Evolutionary conservation across 495 filamentous ascomycete species (phyloP), one percentile per base, ranked within the genome.

Genomic region (Podospora anserina): DNA sequence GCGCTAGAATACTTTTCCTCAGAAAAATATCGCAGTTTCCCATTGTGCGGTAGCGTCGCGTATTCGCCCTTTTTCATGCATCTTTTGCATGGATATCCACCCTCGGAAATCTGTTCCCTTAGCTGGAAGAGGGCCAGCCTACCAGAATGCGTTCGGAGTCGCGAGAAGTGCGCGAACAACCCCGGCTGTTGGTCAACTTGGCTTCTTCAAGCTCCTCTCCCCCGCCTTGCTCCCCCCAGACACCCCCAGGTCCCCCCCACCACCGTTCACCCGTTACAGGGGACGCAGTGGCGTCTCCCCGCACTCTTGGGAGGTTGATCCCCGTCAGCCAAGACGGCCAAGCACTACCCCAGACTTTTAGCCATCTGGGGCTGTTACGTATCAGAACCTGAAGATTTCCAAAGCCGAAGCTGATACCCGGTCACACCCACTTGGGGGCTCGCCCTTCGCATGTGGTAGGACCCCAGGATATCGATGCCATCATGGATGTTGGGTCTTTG

Each of bases 291-390:
- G 28, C 54, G 26, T 34, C 26, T 64, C 71, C 69, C 71, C 71
- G 69, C 71, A 71, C 26, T 63, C 23, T 49, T 20, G 20, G 57
- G 39, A 0, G 39, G 23, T 15, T 53, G 39, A 63, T 30, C 56
- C 30, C 44, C 55, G 66, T 69, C 66, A 67, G 64, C 69, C 71
- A 73, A 73, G 71, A 44, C 5, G 39, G 39, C 61, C 61, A 69
- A 66, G 39, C 20, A 26, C 18, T 18, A n/a, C 30, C 55, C 62
- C 61, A 2, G 59, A 39, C 53, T 53, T 26, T 39, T n/a, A 26
- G 63, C 66, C 26, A 23, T 66, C 61, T 19, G 65, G 57, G 67
- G 61, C 20, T 56, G 32, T 20, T 30, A 53, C 66, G 66, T 62
- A 66, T 70, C 68, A 67, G 6, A 63, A 34, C 18, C 23, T 20